These are phyloP conservation scores for Pulveroboletus sp. DNA, from an alignment of 1,284 basidiomycete species.

Conservation along the genomic window DNA sequence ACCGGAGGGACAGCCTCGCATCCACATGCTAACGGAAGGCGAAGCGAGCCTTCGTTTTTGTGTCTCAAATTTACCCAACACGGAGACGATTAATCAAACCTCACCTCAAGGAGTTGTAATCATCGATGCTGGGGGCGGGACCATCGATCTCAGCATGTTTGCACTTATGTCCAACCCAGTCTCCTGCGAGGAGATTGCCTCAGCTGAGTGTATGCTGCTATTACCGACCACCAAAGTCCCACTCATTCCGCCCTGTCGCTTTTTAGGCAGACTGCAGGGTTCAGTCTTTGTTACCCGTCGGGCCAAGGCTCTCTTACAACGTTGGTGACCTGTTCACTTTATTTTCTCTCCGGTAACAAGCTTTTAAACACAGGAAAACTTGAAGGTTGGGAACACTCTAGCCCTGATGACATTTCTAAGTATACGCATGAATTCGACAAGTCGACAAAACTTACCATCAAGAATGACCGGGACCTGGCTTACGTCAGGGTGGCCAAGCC, in stretches of 20 bases:
- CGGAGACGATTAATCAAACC: conserved; percentile 14
- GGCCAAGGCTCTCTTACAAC: conserved; percentile 32
- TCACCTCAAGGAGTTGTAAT: conserved; percentile 40
- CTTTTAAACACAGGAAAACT: conserved; percentile 24
- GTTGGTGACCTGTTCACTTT: conserved; percentile 23
- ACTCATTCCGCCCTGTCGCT: neutral
- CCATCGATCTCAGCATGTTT: conserved; percentile 22
- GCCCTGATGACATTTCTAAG: conserved; percentile 13
- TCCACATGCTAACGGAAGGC: too few relatives aligned
- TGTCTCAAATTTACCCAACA: too few relatives aligned
- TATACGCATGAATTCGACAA: conserved; percentile 11
- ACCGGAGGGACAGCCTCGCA: too few relatives aligned
- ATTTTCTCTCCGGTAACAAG: conserved; percentile 8
- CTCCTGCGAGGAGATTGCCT: conserved; percentile 27
- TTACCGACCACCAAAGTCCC: neutral
- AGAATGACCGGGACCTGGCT: too few relatives aligned
- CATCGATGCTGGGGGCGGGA: conserved; percentile 21
- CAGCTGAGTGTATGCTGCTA: conserved; percentile 33
- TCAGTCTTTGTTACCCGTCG: conserved; percentile 36
- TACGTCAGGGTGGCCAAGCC: conserved; percentile 3
- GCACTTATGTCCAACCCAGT: conserved; percentile 24
- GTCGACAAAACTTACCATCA: neutral
- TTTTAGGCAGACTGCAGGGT: conserved; percentile 19
- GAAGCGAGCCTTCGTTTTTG: too few relatives aligned
- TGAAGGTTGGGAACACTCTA: conserved; percentile 21